These are phyloP conservation scores for Climacium dendroides DNA, from an alignment of 225 moss, liverwort and hornwort species.

Conservation along the genomic window DNA sequence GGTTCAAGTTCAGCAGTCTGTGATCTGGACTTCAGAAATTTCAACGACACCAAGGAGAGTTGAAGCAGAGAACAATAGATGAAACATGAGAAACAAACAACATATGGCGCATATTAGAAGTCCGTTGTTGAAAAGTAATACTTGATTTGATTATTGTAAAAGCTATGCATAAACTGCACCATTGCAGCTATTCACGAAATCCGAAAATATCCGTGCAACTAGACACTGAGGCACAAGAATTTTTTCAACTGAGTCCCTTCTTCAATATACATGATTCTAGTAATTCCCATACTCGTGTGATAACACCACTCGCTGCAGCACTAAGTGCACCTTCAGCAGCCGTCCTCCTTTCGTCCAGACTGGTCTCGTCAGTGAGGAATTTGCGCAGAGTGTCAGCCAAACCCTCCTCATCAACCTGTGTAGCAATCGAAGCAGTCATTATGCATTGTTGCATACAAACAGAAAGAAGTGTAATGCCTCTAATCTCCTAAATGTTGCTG, in stretches of 20 bases:
- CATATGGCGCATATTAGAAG: neutral
- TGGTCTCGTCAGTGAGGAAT: constrained; percentile 12
- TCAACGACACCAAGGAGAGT: neutral
- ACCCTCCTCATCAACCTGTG: constrained; percentile 40
- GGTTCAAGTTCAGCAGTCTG: constrained; percentile 3
- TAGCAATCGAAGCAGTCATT: neutral
- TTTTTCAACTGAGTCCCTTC: neutral
- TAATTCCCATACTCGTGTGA: constrained; percentile 32
- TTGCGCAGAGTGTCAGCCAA: constrained; percentile 17
- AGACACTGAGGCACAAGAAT: neutral
- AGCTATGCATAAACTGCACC: neutral
- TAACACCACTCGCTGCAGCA: constrained; percentile 23
- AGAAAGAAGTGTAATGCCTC: neutral
- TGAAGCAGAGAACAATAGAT: neutral
- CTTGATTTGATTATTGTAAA: neutral
- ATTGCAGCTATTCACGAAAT: neutral
- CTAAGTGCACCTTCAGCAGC: constrained; percentile 14
- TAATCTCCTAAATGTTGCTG: neutral
- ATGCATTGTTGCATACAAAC: neutral
- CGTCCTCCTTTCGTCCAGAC: constrained; percentile 7
- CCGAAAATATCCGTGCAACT: neutral
- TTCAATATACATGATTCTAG: constrained; percentile 16
- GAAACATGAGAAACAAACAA: neutral
- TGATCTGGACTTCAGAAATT: constrained; percentile 2
- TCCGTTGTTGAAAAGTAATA: neutral